Percentiles rank a stretch among this genome's conserved stretches.
These are phyloP conservation scores for Trichoderma sp. DNA, from an alignment of 2,329 filamentous ascomycete species.

Conservation along the genomic window DNA sequence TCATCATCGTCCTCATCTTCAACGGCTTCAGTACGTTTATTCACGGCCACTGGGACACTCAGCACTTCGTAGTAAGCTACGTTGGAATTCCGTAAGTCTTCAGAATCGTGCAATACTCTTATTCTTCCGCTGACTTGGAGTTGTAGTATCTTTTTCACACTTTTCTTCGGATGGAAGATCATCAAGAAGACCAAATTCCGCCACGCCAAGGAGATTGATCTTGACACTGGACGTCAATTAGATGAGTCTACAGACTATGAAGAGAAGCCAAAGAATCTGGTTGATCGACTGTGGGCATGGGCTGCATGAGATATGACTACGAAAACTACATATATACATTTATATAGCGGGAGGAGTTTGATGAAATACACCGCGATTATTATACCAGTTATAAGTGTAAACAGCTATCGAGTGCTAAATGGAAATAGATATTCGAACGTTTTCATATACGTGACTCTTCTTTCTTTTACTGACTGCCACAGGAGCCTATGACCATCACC, in stretches of 20 bases:
- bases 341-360: not conserved
- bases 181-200: slow-evolving; percentile 6
- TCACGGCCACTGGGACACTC: slow-evolving; percentile 29
- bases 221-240: not conserved
- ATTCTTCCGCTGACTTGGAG: not conserved
- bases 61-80: not conserved
- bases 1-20: slow-evolving; percentile 51
- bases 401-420: not conserved
- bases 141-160: slow-evolving; percentile 44
- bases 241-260: slow-evolving; percentile 1
- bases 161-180: slow-evolving; percentile 68
- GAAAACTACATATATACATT: not conserved
- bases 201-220: not conserved
- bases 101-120: not conserved
- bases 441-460: not conserved
- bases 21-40: slow-evolving; percentile 57
- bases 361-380: not conserved
- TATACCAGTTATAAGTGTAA: not conserved
- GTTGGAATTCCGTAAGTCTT: not conserved
- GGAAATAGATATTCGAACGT: not conserved
- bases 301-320: not conserved
- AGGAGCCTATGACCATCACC: too few species aligned
- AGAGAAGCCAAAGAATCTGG: not conserved
- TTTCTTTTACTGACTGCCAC: not conserved
- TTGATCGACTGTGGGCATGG: slow-evolving; percentile 1